Conservation (phyloP, 2,329 filamentous ascomycete species). For the Fusarium robinianum region DNA sequence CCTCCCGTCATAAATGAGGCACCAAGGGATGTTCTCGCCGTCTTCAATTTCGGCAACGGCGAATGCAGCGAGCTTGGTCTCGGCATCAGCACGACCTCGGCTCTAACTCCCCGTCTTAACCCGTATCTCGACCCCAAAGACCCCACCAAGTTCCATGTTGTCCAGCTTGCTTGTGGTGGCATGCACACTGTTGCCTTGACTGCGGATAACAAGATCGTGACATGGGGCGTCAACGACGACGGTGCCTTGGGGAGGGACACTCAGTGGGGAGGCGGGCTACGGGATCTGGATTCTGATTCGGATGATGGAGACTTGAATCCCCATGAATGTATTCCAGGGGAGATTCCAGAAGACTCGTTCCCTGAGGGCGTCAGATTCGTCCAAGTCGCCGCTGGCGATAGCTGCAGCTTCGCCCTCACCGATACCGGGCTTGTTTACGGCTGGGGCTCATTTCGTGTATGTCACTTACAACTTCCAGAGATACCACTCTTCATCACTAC, state of each 20-base stretch:
- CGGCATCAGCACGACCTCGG: constrained; percentile 4
- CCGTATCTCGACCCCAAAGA: constrained; percentile 25
- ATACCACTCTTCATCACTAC: background rate
- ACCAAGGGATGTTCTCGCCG: constrained; percentile 1
- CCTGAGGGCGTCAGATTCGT: constrained; percentile 56
- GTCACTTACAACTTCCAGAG: too few species aligned
- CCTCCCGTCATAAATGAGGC: background rate
- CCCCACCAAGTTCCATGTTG: constrained; percentile 45
- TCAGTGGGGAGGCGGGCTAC: constrained; percentile 61
- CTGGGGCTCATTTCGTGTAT: constrained; percentile 74
- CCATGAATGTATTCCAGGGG: constrained; percentile 64
- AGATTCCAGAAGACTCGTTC: constrained; percentile 60
- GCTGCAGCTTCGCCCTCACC: constrained; percentile 71
- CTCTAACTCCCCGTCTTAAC: constrained; percentile 9
- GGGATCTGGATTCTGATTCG: constrained; percentile 52
- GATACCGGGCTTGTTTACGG: constrained; percentile 71
- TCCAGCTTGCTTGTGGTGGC: constrained; percentile 71
- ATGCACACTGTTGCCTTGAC: constrained; percentile 78
- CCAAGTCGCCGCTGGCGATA: constrained; percentile 69
- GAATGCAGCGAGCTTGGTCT: constrained; percentile 19
- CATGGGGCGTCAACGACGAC: constrained; percentile 83
- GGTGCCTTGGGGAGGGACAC: constrained; percentile 73
- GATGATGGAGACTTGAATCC: constrained; percentile 63
- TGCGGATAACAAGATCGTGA: constrained; percentile 74
- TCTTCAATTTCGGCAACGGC: constrained; percentile 14